Evolutionary conservation across 257 asterid genomes (phyloP).

Genomic region (Echites panduratus): DNA sequence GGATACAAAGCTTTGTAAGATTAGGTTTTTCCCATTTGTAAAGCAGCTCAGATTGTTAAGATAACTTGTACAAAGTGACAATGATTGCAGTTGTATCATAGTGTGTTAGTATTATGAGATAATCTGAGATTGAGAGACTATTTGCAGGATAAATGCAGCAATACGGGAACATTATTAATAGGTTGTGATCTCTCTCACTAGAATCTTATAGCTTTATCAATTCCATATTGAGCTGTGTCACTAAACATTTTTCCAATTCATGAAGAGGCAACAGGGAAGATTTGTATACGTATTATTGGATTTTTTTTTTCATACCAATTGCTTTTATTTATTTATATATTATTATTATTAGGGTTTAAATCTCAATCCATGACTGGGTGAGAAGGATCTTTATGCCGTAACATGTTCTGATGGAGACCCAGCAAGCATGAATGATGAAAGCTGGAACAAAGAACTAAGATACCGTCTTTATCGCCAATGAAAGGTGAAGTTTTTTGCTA

Average conservation of each 20-base stretch:
- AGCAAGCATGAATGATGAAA: too few relatives aligned
- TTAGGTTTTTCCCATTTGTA: background rate
- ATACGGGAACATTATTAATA: background rate
- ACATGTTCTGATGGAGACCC: too few relatives aligned
- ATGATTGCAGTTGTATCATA: background rate
- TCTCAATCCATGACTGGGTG: background rate
- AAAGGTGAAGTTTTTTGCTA: background rate
- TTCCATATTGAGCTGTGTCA: too few relatives aligned
- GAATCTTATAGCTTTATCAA: background rate
- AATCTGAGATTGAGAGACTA: background rate
- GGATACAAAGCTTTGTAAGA: background rate
- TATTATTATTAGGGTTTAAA: background rate
- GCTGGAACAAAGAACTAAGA: too few relatives aligned
- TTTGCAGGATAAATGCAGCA: background rate
- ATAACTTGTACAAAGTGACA: background rate
- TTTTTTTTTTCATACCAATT: background rate
- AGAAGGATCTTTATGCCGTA: background rate
- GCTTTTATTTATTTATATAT: background rate
- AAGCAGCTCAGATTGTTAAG: background rate
- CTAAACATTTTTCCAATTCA: background rate
- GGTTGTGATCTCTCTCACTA: background rate
- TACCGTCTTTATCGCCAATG: too few relatives aligned
- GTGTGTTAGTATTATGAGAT: background rate
- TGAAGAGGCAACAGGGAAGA: background rate
- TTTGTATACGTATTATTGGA: background rate